Evolutionary conservation across 495 filamentous ascomycete species (phyloP).

Genomic region (Viridothelium virens): DNA sequence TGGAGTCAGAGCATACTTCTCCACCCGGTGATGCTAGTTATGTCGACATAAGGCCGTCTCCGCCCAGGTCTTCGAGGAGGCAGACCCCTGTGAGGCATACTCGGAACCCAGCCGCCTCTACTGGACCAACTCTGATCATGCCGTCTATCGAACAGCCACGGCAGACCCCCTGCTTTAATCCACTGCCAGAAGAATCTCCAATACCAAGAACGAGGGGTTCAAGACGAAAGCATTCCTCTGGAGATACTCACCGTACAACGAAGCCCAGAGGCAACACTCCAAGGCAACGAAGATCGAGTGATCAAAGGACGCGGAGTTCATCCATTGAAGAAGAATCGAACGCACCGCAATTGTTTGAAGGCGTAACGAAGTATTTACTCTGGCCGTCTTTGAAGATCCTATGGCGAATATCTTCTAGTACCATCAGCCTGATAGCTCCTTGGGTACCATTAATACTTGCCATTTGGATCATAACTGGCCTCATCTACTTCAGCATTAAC

Average conservation of each 20-base stretch:
- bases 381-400: constrained; percentile 38
- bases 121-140: not conserved
- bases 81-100: not conserved
- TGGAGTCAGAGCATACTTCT: constrained; percentile 6
- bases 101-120: not conserved
- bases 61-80: not conserved
- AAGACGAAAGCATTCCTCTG: not conserved
- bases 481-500: constrained; percentile 44
- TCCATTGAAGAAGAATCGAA: not conserved
- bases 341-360: constrained; percentile 21
- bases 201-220: not conserved
- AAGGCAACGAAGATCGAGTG: not conserved
- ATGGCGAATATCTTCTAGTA: constrained; percentile 41
- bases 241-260: not conserved
- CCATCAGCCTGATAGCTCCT: constrained; percentile 46
- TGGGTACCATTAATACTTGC: constrained; percentile 49
- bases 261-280: not conserved
- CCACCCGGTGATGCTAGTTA: not conserved
- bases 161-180: not conserved
- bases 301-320: not conserved
- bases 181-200: not conserved
- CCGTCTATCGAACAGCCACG: constrained; percentile 6
- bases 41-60: constrained; percentile 12
- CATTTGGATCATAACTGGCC: constrained; percentile 44
- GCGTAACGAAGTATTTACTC: constrained; percentile 23